Evolutionary conservation across 164 flowering plant genomes (phyloP).

Genomic region (Taxillus chinensis): DNA sequence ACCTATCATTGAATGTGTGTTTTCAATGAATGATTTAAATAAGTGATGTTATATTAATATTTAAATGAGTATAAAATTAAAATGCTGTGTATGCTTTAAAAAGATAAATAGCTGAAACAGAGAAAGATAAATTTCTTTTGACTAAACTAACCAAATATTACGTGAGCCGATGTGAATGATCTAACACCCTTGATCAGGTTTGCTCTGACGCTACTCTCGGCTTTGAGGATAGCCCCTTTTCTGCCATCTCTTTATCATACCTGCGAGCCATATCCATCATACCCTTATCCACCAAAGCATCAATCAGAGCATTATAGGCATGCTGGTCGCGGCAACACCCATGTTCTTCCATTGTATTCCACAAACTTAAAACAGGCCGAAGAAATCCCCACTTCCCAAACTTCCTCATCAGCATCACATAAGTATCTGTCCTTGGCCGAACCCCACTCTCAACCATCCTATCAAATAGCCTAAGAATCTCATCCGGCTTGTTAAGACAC

Average conservation of each 20-base stretch:
- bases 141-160: no score
- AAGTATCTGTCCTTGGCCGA: conserved; percentile 69
- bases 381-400: conserved; percentile 97
- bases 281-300: conserved; percentile 78
- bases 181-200: conserved; percentile 9
- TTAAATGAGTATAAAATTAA: no score
- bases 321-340: conserved; percentile 66
- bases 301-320: conserved; percentile 83
- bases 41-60: no score
- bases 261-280: conserved; percentile 71
- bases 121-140: no score
- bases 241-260: conserved; percentile 80
- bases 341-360: conserved; percentile 76
- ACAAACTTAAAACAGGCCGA: conserved; percentile 56
- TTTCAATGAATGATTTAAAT: no score
- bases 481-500: conserved; percentile 52
- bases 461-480: conserved; percentile 65
- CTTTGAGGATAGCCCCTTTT: conserved; percentile 68
- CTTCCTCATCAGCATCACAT: conserved; percentile 83
- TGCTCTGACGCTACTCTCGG: conserved; percentile 53
- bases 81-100: no score
- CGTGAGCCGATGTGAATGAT: no score
- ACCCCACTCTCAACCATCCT: conserved; percentile 66
- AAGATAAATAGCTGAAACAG: no score
- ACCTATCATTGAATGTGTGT: no score